Conservation (phyloP, 768 basidiomycete genomes). For the Serendipita vermifera region DNA sequence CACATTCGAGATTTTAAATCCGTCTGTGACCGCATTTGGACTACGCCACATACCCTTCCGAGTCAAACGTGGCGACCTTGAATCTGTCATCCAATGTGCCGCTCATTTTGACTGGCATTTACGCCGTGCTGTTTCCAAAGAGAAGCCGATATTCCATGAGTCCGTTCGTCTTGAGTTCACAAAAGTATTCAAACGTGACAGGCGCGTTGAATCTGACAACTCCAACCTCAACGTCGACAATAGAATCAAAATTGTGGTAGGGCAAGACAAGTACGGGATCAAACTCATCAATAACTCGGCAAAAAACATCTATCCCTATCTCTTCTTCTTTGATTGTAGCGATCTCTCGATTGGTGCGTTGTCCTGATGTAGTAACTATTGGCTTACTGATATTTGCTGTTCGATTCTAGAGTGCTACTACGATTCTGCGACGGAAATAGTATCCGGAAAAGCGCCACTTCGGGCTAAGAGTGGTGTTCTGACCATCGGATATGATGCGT, state of each 20-base stretch:
- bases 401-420: background rate
- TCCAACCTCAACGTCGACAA: constrained; percentile 13
- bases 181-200: background rate
- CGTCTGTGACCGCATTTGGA: too few species aligned
- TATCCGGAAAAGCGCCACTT: constrained; percentile 10
- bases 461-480: constrained; percentile 9
- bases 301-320: constrained; percentile 16
- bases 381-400: too few species aligned
- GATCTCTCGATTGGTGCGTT: constrained; percentile 22
- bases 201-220: background rate
- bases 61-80: background rate
- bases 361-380: too few species aligned
- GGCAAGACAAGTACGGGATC: constrained; percentile 15
- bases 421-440: background rate
- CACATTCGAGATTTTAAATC: too few species aligned
- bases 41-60: background rate
- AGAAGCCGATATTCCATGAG: background rate
- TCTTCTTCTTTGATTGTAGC: constrained; percentile 23
- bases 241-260: constrained; percentile 16
- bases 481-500: constrained; percentile 32
- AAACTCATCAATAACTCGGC: constrained; percentile 20
- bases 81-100: constrained; percentile 8
- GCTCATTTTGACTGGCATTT: constrained; percentile 13
- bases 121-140: background rate
- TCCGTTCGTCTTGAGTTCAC: too few species aligned